These are phyloP conservation scores for Barnettozyma salicaria DNA, from an alignment of 805 yeast genomes.

Conservation along the genomic window DNA sequence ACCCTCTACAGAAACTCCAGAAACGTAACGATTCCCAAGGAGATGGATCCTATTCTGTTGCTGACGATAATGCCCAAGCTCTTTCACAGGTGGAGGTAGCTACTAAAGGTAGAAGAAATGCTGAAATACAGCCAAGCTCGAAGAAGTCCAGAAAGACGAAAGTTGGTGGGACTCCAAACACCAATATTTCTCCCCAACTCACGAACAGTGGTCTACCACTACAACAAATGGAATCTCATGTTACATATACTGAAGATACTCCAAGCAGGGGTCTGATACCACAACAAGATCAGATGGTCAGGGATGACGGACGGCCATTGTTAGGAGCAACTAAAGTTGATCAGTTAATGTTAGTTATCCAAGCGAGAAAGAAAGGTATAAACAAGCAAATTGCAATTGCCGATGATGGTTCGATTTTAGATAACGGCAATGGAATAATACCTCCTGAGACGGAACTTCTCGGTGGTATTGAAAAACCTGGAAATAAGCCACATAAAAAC, in stretches of 20 bases:
- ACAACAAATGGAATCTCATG: no score
- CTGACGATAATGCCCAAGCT: conserved; percentile 16
- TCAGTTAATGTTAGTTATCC: conserved; percentile 84
- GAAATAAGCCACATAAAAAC: conserved; percentile 39
- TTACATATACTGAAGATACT: no score
- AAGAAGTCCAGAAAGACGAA: neutral
- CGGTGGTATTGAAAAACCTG: conserved; percentile 74
- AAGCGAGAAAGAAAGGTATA: conserved; percentile 76
- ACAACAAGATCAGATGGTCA: conserved; percentile 39
- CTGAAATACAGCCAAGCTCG: no score
- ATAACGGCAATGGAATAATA: conserved; percentile 41
- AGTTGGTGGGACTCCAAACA: no score
- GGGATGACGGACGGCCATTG: conserved; percentile 62
- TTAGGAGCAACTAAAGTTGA: conserved; percentile 88
- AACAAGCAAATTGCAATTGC: conserved; percentile 58
- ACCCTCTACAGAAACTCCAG: conserved; percentile 8
- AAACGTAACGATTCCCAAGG: no score
- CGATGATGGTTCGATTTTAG: conserved; percentile 64
- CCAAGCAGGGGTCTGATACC: conserved; percentile 33
- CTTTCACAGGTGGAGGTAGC: conserved; percentile 9
- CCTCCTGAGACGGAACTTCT: conserved; percentile 62
- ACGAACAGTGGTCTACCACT: neutral
- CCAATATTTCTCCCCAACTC: neutral
- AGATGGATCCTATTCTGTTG: conserved; percentile 10
- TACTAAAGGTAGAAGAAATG: conserved; percentile 11